Conservation (phyloP, 176 grass and related monocot genomes). For the Triticum monococcum region DNA sequence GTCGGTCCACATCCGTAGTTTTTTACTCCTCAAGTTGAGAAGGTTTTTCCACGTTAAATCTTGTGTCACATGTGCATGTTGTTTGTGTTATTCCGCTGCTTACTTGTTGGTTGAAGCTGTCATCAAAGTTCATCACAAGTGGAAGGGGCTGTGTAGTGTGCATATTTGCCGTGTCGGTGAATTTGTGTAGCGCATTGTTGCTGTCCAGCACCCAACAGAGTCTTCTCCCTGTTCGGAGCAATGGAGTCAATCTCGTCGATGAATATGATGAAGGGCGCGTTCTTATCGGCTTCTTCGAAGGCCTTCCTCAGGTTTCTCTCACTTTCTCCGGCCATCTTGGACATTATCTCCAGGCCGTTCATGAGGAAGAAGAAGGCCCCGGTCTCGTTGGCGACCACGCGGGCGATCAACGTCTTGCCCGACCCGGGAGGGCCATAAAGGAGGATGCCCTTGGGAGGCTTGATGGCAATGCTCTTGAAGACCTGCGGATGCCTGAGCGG, state of each 20-base stretch:
- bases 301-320: slow-evolving; percentile 66
- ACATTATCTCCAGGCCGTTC: slow-evolving; percentile 66
- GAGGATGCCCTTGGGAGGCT: slow-evolving; percentile 63
- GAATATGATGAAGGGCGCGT: slow-evolving; percentile 58
- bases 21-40: too few species aligned
- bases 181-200: too few species aligned
- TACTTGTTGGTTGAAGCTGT: too few species aligned
- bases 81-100: too few species aligned
- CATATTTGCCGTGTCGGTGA: too few species aligned
- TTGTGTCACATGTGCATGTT: too few species aligned
- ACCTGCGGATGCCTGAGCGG: slow-evolving; percentile 58
- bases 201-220: too few species aligned
- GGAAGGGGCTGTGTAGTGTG: too few species aligned
- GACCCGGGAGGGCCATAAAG: slow-evolving; percentile 52
- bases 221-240: neutral
- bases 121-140: too few species aligned
- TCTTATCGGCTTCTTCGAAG: slow-evolving; percentile 69
- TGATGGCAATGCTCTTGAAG: slow-evolving; percentile 65
- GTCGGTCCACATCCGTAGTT: too few species aligned
- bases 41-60: too few species aligned
- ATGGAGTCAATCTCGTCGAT: slow-evolving; percentile 59
- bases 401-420: slow-evolving; percentile 54
- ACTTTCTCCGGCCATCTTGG: slow-evolving; percentile 59
- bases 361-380: slow-evolving; percentile 66
- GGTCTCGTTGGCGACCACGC: slow-evolving; percentile 54